phyloP scores from a whole-genome alignment of 2,329 filamentous ascomycete species.

The Fusarium virguliforme region DNA sequence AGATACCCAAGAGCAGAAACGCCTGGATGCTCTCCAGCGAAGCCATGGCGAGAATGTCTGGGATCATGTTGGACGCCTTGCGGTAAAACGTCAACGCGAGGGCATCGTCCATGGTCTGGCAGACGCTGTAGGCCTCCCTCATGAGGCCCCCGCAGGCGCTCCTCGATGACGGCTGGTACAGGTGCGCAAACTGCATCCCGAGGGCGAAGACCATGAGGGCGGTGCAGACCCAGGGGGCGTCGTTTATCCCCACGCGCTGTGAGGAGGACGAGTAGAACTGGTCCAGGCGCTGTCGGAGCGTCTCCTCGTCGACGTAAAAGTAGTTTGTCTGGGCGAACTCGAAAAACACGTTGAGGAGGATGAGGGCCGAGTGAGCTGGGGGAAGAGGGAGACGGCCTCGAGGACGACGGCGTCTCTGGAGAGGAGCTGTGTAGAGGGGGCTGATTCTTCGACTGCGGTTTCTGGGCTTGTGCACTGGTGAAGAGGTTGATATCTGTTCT shows the following conservation, averaged over 20 bases:
- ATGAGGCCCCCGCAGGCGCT: conserved; percentile 1
- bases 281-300: conserved; percentile 33
- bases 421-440: conserved; percentile 15
- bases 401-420: conserved; percentile 32
- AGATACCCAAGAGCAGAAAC: conserved; percentile 43
- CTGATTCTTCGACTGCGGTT: conserved; percentile 4
- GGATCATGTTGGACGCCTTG: conserved; percentile 30
- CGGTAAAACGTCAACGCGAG: conserved; percentile 37
- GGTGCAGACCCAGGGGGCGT: conserved; percentile 44
- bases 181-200: conserved; percentile 43
- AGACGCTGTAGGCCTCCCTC: conserved; percentile 30
- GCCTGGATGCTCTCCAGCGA: conserved; percentile 44
- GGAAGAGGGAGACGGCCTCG: conserved; percentile 39
- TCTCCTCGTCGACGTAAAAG: conserved; percentile 45
- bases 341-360: conserved; percentile 45
- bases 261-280: conserved; percentile 35
- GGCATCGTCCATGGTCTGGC: conserved; percentile 36
- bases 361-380: conserved; percentile 24
- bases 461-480: conserved; percentile 16
- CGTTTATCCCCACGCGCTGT: conserved; percentile 5
- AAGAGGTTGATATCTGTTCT: conserved; percentile 3
- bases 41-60: conserved; percentile 37
- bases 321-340: conserved; percentile 47
- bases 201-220: conserved; percentile 47
- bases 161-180: conserved; percentile 18